phyloP scores from a whole-genome alignment of 345 rosid genomes.

The Noccaea caerulescens region DNA sequence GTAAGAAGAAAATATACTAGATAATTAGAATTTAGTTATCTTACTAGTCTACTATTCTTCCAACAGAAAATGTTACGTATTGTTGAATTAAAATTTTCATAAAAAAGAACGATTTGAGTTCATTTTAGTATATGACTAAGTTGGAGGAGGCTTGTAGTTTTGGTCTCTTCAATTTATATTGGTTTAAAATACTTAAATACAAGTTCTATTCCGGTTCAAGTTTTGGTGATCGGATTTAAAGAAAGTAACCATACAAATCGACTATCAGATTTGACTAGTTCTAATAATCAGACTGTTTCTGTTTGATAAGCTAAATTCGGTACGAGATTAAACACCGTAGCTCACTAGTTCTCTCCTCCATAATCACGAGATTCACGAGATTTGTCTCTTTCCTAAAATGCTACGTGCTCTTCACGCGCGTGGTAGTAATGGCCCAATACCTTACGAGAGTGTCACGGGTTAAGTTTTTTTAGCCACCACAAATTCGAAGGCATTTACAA shows the following conservation, averaged over 20 bases:
- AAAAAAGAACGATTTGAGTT: neutral
- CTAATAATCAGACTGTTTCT: neutral
- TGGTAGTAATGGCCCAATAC: conserved; percentile 8
- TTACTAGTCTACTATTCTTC: neutral
- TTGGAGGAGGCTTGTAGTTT: conserved; percentile 2
- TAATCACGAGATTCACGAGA: neutral
- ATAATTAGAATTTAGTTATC: neutral
- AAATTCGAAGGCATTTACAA: conserved; percentile 32
- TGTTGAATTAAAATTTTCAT: neutral
- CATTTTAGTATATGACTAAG: neutral
- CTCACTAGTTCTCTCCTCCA: neutral
- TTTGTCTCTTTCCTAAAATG: neutral
- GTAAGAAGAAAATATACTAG: neutral
- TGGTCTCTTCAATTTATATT: neutral
- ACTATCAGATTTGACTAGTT: neutral
- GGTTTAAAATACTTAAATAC: neutral
- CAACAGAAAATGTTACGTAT: neutral
- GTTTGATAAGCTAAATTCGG: neutral
- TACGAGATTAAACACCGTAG: conserved; percentile 15
- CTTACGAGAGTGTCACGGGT: conserved; percentile 35
- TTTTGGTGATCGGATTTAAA: neutral
- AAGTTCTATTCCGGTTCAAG: neutral
- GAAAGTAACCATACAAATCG: neutral
- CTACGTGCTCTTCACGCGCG: conserved; percentile 25
- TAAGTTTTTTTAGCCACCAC: conserved; percentile 37